Evolutionary conservation across 1,284 basidiomycete species (phyloP).

Genomic region (Trichosporon sp.): DNA sequence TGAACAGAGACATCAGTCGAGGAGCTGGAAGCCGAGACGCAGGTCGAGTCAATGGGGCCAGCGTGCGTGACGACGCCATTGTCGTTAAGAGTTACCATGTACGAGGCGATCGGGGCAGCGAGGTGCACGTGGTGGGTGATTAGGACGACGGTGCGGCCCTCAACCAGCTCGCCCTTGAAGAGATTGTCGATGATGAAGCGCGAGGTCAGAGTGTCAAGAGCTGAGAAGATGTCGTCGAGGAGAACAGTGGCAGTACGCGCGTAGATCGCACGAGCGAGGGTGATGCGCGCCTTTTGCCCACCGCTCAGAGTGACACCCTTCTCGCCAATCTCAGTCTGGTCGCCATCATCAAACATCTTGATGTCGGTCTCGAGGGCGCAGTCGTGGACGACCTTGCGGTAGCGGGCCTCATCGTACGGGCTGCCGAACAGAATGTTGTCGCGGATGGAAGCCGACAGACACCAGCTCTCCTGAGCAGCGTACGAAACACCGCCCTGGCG

Average conservation of each 20-base stretch:
- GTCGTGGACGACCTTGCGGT: conserved; percentile 57
- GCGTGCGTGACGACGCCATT: conserved; percentile 48
- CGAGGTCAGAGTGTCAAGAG: conserved; percentile 58
- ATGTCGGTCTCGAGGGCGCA: conserved; percentile 63
- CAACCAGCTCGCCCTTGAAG: conserved; percentile 62
- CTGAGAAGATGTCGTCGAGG: conserved; percentile 48
- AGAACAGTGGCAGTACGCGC: conserved; percentile 59
- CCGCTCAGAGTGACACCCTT: conserved; percentile 54
- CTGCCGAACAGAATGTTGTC: conserved; percentile 58
- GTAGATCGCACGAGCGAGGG: conserved; percentile 66
- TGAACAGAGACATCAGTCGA: conserved; percentile 18
- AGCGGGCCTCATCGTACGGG: conserved; percentile 53
- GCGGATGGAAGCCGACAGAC: conserved; percentile 50
- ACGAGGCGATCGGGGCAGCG: conserved; percentile 59
- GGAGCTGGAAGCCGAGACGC: conserved; percentile 17
- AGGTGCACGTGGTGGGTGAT: conserved; percentile 70
- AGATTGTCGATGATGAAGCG: conserved; percentile 71
- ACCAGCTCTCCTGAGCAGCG: conserved; percentile 72
- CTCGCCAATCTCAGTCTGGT: conserved; percentile 58
- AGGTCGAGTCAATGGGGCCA: conserved; percentile 33
- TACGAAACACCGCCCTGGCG: conserved; percentile 62
- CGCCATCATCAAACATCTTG: conserved; percentile 63
- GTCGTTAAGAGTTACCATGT: conserved; percentile 58
- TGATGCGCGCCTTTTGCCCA: conserved; percentile 64
- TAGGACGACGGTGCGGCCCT: conserved; percentile 63